A percentile compares a stretch with the other conserved stretches of the same genome.
Conservation (phyloP, 2,329 filamentous ascomycete genomes). For the Apiospora sp. region DNA sequence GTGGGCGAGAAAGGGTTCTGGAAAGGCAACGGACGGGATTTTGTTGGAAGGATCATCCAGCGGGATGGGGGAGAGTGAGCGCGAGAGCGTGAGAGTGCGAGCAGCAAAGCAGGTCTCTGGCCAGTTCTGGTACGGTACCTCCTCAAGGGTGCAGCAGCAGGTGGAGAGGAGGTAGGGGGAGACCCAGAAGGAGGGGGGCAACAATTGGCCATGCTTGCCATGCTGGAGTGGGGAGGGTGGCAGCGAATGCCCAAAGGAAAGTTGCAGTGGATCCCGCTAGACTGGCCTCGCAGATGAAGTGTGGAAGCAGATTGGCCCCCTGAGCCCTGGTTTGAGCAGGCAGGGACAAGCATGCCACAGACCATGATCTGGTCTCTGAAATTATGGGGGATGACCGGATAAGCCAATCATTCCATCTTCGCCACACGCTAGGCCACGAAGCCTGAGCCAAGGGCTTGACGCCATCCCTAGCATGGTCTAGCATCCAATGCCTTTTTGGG, state of each 20-base stretch:
- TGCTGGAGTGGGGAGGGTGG: background rate
- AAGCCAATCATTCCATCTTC: background rate
- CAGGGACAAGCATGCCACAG: conserved; percentile 17
- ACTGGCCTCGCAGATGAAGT: background rate
- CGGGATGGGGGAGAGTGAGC: background rate
- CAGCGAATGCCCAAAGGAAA: conserved; percentile 20
- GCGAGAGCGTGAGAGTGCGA: background rate
- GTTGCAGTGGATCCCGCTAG: conserved; percentile 13
- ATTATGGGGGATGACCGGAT: background rate
- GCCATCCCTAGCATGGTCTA: background rate
- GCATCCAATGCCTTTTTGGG: background rate
- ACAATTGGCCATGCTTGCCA: conserved; percentile 5
- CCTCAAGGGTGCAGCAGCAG: background rate
- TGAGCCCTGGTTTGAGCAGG: conserved; percentile 14
- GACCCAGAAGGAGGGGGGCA: background rate
- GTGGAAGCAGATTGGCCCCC: conserved; percentile 21
- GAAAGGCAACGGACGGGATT: conserved; percentile 23
- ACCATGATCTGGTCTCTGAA: conserved; percentile 14
- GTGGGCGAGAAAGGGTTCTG: conserved; percentile 19
- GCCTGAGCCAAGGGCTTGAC: conserved; percentile 14
- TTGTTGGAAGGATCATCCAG: conserved; percentile 23
- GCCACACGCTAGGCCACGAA: background rate
- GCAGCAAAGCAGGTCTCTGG: background rate
- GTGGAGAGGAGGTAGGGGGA: background rate
- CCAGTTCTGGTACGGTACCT: conserved; percentile 6